Conservation (phyloP, 1,139 yeast genomes). For the Tardiomyces digboiensis region DNA sequence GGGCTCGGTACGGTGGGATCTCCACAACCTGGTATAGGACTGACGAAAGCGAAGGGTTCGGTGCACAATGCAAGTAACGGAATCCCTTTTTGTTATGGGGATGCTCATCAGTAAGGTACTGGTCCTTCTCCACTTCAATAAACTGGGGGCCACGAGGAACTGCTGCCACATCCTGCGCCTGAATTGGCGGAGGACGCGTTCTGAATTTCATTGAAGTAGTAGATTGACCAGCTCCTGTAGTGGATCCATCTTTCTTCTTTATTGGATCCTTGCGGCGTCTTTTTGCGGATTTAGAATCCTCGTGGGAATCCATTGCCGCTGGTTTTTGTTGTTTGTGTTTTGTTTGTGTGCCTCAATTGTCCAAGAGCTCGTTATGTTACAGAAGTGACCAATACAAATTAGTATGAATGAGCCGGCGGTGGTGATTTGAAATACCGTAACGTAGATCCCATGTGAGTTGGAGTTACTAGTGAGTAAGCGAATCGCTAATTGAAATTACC, state of each 20-base stretch:
- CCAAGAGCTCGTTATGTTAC: too few relatives aligned
- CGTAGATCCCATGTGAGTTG: too few relatives aligned
- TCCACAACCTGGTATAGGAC: constrained; percentile 69
- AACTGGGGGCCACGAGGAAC: constrained; percentile 11
- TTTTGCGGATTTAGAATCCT: constrained; percentile 1
- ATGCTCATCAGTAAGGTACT: constrained; percentile 53
- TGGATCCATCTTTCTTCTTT: constrained; percentile 1
- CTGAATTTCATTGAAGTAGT: constrained; percentile 5
- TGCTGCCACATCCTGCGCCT: constrained; percentile 12
- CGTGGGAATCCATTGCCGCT: too few relatives aligned
- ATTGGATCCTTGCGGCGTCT: constrained; percentile 4
- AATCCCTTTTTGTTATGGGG: constrained; percentile 78
- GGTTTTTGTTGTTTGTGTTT: too few relatives aligned
- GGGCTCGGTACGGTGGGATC: constrained; percentile 51
- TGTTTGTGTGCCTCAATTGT: too few relatives aligned
- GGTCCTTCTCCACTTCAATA: constrained; percentile 4
- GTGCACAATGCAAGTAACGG: constrained; percentile 71
- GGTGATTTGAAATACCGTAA: too few relatives aligned
- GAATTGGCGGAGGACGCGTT: constrained; percentile 17
- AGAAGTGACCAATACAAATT: too few relatives aligned
- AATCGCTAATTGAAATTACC: too few relatives aligned
- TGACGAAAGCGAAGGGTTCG: constrained; percentile 51
- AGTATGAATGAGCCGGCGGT: too few relatives aligned
- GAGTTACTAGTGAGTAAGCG: too few relatives aligned
- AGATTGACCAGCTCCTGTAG: neutral